Conservation (phyloP, 2,329 filamentous ascomycete genomes). For the Colletotrichum plurivorum region DNA sequence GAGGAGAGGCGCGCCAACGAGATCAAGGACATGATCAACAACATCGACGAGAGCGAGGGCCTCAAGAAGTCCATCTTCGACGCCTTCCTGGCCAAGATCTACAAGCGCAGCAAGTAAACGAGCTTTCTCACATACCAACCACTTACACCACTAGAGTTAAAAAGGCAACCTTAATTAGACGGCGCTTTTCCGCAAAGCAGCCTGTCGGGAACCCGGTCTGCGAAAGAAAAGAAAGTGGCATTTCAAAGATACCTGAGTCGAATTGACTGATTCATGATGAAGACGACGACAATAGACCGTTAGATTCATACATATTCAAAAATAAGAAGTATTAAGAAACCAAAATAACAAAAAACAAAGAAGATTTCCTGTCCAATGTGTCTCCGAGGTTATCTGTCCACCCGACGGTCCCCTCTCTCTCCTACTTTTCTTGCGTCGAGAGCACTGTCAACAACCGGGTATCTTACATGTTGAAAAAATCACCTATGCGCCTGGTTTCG, state of each 20-base stretch:
- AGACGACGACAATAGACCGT: conserved; percentile 34
- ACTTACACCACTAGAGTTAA: neutral
- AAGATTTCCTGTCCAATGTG: conserved; percentile 23
- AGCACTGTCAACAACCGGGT: conserved; percentile 34
- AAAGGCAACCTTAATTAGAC: conserved; percentile 9
- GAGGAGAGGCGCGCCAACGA: conserved; percentile 90
- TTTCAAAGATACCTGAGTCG: conserved; percentile 33
- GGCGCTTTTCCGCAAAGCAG: neutral
- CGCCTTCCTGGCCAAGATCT: conserved; percentile 94
- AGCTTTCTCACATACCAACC: conserved; percentile 7
- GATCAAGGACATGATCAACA: conserved; percentile 80
- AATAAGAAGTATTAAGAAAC: conserved; percentile 19
- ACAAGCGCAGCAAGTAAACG: conserved; percentile 93
- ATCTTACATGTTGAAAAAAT: conserved; percentile 35
- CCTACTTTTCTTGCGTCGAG: conserved; percentile 12
- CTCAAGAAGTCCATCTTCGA: conserved; percentile 94
- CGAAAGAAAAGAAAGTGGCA: neutral
- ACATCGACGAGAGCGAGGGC: conserved; percentile 88
- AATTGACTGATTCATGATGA: conserved; percentile 24
- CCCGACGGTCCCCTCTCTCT: neutral
- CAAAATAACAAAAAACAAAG: conserved; percentile 22
- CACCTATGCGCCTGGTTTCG: conserved; percentile 21
- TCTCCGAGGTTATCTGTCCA: neutral
- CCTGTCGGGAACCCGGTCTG: neutral
- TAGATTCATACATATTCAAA: conserved; percentile 31